Evolutionary conservation across 345 rosid species (phyloP).

Genomic region (Brassica rapa): DNA sequence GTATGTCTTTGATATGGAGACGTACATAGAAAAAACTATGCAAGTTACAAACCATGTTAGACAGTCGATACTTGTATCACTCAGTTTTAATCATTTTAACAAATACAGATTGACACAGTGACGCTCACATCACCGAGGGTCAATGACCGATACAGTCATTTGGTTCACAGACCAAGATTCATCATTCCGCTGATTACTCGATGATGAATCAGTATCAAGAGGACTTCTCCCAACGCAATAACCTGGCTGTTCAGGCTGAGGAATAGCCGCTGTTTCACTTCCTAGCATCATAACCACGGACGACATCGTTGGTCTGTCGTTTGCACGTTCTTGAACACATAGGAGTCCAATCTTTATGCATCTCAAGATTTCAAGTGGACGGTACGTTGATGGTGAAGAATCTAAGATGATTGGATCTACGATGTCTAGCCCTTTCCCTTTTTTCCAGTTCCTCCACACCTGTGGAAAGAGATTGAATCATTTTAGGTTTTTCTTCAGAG

Average conservation of each 20-base stretch:
- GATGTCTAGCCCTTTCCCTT: slow-evolving; percentile 56
- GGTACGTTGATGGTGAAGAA: neutral
- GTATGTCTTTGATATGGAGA: neutral
- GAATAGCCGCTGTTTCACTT: slow-evolving; percentile 64
- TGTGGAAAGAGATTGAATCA: slow-evolving; percentile 12
- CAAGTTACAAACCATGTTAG: neutral
- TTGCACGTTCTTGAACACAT: slow-evolving; percentile 49
- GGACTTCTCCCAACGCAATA: slow-evolving; percentile 57
- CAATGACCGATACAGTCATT: slow-evolving; percentile 69
- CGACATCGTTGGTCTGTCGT: slow-evolving; percentile 70
- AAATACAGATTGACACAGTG: neutral
- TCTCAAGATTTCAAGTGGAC: slow-evolving; percentile 50
- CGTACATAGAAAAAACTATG: neutral
- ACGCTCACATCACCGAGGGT: slow-evolving; percentile 46
- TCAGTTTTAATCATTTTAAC: neutral
- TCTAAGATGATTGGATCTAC: slow-evolving; percentile 50
- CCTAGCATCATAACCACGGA: slow-evolving; percentile 67
- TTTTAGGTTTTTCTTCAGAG: neutral
- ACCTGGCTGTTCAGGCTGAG: slow-evolving; percentile 67
- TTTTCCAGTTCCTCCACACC: slow-evolving; percentile 68
- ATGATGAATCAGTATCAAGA: slow-evolving; percentile 58
- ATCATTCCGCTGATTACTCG: slow-evolving; percentile 47
- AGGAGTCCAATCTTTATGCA: slow-evolving; percentile 38
- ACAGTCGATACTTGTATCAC: neutral
- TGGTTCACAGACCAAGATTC: slow-evolving; percentile 70